Conservation (phyloP, 2,329 filamentous ascomycete genomes). For the Alternaria gaisen region DNA sequence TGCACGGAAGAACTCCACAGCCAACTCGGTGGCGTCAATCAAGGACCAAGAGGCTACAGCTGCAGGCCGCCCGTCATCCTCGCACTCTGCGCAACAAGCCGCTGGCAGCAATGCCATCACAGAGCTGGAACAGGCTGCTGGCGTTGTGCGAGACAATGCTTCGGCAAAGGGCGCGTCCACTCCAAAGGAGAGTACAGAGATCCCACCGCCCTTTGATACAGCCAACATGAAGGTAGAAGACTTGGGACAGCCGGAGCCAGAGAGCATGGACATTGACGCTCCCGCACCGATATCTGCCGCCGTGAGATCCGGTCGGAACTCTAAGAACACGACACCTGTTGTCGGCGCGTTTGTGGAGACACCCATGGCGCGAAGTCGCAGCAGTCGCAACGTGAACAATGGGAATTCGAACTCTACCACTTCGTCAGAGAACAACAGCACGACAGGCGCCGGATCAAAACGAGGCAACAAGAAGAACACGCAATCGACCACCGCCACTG, state of each 20-base stretch:
- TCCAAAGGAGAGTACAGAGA: conserved; percentile 43
- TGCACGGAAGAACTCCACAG: conserved; percentile 74
- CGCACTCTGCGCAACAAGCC: conserved; percentile 45
- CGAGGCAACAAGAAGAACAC: conserved; percentile 49
- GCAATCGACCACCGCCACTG: conserved; percentile 29
- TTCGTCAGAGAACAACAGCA: conserved; percentile 53
- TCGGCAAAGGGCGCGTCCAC: conserved; percentile 37
- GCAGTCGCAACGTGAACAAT: conserved; percentile 53
- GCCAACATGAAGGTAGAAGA: conserved; percentile 61
- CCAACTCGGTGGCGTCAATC: conserved; percentile 56
- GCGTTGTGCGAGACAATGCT: conserved; percentile 34
- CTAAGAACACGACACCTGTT: conserved; percentile 60
- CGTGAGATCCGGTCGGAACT: conserved; percentile 53
- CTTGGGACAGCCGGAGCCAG: conserved; percentile 56
- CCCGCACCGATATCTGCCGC: conserved; percentile 40
- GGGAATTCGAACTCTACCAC: conserved; percentile 46
- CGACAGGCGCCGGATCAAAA: conserved; percentile 46
- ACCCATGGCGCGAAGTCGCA: conserved; percentile 54
- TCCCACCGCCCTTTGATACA: conserved; percentile 57
- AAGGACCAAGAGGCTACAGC: conserved; percentile 56
- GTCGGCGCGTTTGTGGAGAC: conserved; percentile 54
- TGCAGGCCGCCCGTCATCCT: conserved; percentile 47
- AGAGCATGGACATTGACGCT: conserved; percentile 46
- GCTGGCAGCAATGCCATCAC: conserved; percentile 40
- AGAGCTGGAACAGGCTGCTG: conserved; percentile 46